These are phyloP conservation scores for Botryosphaeria dothidea DNA, from an alignment of 2,329 filamentous ascomycete genomes.

Conservation along the genomic window DNA sequence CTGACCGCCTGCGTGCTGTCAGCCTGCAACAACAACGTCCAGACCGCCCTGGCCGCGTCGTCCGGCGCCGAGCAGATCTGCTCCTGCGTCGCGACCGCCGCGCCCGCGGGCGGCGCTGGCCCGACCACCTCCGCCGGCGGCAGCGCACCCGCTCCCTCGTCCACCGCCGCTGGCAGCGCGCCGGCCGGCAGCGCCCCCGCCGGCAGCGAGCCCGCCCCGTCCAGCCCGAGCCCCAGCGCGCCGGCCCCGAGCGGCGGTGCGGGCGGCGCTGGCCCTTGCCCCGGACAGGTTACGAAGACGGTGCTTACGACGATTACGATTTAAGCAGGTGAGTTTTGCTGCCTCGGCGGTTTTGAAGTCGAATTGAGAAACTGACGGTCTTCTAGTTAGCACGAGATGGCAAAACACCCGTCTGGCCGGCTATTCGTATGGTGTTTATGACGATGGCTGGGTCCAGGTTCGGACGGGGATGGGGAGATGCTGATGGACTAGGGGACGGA, in stretches of 20 bases:
- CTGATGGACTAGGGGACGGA: too few species aligned
- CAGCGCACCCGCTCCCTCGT: not conserved
- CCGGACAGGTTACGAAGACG: not conserved
- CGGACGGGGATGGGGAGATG: too few species aligned
- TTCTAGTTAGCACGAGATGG: not conserved
- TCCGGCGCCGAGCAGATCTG: slow-evolving; percentile 12
- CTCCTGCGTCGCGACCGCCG: slow-evolving; percentile 10
- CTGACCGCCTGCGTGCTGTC: slow-evolving; percentile 9
- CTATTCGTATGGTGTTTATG: too few species aligned
- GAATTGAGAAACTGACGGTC: not conserved
- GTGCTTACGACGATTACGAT: not conserved
- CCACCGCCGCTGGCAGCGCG: not conserved
- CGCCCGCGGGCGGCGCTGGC: not conserved
- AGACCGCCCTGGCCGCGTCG: slow-evolving; percentile 8
- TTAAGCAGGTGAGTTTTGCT: not conserved
- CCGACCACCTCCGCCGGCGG: not conserved
- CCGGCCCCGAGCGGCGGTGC: not conserved
- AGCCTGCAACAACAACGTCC: slow-evolving; percentile 7
- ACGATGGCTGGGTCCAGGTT: too few species aligned
- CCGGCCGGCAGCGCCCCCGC: not conserved
- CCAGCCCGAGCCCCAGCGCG: not conserved
- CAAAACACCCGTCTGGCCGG: too few species aligned
- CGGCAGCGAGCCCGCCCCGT: not conserved
- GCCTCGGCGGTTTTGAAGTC: not conserved
- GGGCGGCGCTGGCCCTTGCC: not conserved